phyloP scores from a whole-genome alignment of 257 asterid genomes.

The Hygrophila difformis region DNA sequence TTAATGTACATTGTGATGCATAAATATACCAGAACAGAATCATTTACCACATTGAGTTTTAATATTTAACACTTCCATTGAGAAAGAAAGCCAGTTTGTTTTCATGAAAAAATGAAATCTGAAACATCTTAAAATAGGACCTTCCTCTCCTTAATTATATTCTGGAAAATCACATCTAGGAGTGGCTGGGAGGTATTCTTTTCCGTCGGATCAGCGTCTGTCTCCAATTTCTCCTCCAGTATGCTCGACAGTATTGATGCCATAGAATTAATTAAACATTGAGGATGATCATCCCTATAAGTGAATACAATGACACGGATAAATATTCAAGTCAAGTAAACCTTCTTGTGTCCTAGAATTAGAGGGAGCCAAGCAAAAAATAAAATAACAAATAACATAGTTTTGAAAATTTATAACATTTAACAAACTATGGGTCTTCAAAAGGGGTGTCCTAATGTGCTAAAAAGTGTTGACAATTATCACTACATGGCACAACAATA shows the following conservation, averaged over 20 bases:
- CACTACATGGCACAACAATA: too few relatives aligned
- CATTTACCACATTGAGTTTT: neutral
- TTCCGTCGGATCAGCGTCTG: conserved; percentile 34
- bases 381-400: neutral
- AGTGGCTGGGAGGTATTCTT: conserved; percentile 43
- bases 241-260: conserved; percentile 48
- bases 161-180: conserved; percentile 61
- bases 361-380: neutral
- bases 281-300: conserved; percentile 68
- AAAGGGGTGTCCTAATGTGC: too few relatives aligned
- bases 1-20: too few relatives aligned
- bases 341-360: neutral
- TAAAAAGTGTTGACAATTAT: too few relatives aligned
- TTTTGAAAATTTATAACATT: neutral
- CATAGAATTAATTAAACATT: conserved; percentile 49
- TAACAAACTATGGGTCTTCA: too few relatives aligned
- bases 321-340: conserved; percentile 9
- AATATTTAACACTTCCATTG: neutral
- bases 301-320: conserved; percentile 15
- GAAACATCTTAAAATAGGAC: conserved; percentile 23
- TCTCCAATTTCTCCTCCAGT: conserved; percentile 53
- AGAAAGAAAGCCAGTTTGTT: conserved; percentile 3
- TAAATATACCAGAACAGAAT: too few relatives aligned
- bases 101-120: conserved; percentile 4
- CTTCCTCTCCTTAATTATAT: conserved; percentile 58